Base-by-base conservation (phyloP, 2,329 filamentous ascomycete genomes). In the Juglanconis oblonga region DNA sequence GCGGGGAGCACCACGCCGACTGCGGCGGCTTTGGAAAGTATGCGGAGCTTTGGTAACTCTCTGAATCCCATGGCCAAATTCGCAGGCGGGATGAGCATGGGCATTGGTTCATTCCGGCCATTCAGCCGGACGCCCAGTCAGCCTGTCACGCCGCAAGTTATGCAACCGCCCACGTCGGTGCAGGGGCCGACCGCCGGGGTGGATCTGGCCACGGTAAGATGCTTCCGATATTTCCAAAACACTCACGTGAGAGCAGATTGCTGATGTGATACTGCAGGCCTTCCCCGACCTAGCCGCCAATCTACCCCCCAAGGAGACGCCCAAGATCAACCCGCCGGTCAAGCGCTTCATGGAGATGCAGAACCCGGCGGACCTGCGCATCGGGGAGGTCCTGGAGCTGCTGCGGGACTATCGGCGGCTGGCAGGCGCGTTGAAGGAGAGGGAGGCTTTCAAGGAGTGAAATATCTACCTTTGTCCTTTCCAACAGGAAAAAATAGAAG, bases 51-150 rank as follows among this genome's bases (percentile, higher is more conserved):
- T 62, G 88, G 91, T 42, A 95, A 84, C 71, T 88, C 88, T 1
- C 78, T 96, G 38, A 96, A 96, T 68, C 92, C 92, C 3, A 87
- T 96, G 71, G 91, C 87, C 49, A 85, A 91, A 55, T 84, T 96
- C 55, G 86, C 89, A 1, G 55, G 60, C 10, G 78, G 66, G 8
- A 44, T 56, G 17, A 47, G 44, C n/a, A 56, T 56, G 54, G 82
- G 87, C 38, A 92, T 95, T 70, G 83, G 84, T 58, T 83, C 87
- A 70, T 88, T 96, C 66, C 86, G 89, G 58, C 87, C 87, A 1
- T 94, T 96, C 67, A 90, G 91, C 1, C 79, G 88, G 55, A 74
- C 78, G 29, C 73, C 78, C 24, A 74, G 78, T 8, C 77, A 79
- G 33, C 69, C 78, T 8, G 72, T 71, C 7, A 67, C 71, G 2